Evolutionary conservation across 371 early-diverging fungal species (phyloP), one percentile per base, ranked within the genome.

Genomic region (Mortierella sp.): DNA sequence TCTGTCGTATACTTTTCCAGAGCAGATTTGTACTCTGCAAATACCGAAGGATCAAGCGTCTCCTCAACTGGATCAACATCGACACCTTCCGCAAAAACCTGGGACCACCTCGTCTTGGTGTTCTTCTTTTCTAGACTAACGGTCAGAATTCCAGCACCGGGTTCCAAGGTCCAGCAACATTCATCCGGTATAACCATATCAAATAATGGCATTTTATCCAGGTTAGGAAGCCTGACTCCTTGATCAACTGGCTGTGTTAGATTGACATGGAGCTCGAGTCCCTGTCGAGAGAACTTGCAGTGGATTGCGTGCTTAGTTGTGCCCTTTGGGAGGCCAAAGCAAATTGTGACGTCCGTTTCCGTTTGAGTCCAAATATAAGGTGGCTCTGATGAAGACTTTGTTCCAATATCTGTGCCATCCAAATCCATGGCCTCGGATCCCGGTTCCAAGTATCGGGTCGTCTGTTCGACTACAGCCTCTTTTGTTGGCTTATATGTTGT

Each of bases 341-440:
- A 85, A 10, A 94, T 66, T 0, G 93, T 93, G 39, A 95, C 86
- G 54, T 94, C 94, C 4, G 85, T 73, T 4, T 86, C 85, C 1
- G 93, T 90, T 63, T 95, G 95, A 5, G 84, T 89, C 95, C 95
- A 95, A 66, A 87, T 85, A 79, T 94, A 95, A 1, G 87, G 88
- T 11, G 85, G 75, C n/a, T 71, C 68, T 3, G 83, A 73, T 10
- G 60, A 14, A 11, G 62, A 40, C 9, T 30, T 68, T n/a, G 49
- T 64, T 3, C 70, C 57, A 20, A 74, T 45, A 58, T 68, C 72
- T 12, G 75, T 75, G 12, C 72, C 69, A 24, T 80, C 80, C 40
- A 80, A 60, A 47, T 68, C 69, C 71, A 68, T 69, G 45, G 69
- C 69, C 26, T 63, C 57, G 3, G 64, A 64, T 66, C 74, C 64